Base-by-base conservation (phyloP, 2,329 filamentous ascomycete genomes). In the Mycogone perniciosa region DNA sequence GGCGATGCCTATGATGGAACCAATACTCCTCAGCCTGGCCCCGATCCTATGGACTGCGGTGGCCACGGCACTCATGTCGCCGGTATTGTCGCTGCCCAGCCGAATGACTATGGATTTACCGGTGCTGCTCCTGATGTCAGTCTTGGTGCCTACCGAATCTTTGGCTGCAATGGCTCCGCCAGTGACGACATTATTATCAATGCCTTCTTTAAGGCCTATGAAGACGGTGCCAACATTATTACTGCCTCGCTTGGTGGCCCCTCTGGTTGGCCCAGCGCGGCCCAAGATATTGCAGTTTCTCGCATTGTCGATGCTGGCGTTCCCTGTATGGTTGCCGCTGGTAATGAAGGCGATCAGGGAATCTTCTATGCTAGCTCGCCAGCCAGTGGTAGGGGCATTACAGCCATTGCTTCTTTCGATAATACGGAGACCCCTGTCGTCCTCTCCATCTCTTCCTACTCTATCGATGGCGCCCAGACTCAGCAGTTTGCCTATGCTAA, bases 11-110 rank as follows among this genome's bases (percentile, higher is more conserved):
- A 52, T 27, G 61, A 62, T n/a, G 65, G 62, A 7, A 46, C 50
- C 6, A 62, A 62, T n/a, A 42, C 49, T 0, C 66, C 67, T 3
- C 54, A 61, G 0, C 70, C 71, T 0, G 69, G 70, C 39, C 50
- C 56, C 2, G 68, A 72, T 46, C 71, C 71, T 3, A 68, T 67
- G 34, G 62, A 64, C 44, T 70, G 68, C 46, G 53, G 58, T 4
- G 71, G 71, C 6, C 72, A 76, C 54, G 72, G 72, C 2, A 74
- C 73, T 0, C 70, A 72, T 44, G 69, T 71, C 30, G 66, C 72
- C 7, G 74, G 75, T 35, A 73, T 73, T 38, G 68, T 76, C 34
- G 72, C 67, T 5, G 72, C 72, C 3, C 63, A 68, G 49, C 50
- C 60, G 6, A 65, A 70, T 41, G 56, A 55, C 0, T 62, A 65